Evolutionary conservation across 305 asterid genomes (phyloP).

Genomic region (Solanum hybrid): DNA sequence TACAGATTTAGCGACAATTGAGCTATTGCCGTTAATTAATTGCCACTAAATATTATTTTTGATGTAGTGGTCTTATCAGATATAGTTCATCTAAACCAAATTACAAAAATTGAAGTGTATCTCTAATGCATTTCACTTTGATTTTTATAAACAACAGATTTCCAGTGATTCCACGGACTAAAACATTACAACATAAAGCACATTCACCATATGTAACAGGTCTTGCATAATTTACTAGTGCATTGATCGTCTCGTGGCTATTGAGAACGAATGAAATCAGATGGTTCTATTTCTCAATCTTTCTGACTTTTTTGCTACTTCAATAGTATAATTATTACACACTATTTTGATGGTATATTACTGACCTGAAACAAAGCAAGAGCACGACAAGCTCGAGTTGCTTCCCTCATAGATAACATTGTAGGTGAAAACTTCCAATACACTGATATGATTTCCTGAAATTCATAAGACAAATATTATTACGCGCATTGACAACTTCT

Average conservation of each 20-base stretch:
- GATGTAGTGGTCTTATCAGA: background rate
- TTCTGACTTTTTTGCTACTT: background rate
- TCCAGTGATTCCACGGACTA: background rate
- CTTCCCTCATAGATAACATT: background rate
- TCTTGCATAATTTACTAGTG: background rate
- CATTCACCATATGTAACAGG: background rate
- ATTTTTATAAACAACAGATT: background rate
- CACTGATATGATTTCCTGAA: background rate
- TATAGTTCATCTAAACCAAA: background rate
- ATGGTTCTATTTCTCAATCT: no score
- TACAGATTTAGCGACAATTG: no score
- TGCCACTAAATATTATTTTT: no score
- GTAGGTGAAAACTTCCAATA: background rate
- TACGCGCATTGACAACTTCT: background rate
- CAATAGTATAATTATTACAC: background rate
- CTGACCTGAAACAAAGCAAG: slow-evolving; percentile 19
- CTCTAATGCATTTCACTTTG: background rate
- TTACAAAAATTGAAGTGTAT: background rate
- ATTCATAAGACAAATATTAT: background rate
- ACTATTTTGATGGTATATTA: background rate
- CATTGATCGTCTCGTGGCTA: background rate
- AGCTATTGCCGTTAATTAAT: no score
- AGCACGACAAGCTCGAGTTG: background rate
- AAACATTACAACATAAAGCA: background rate
- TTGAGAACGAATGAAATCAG: no score